Evolutionary conservation across 164 flowering plant species (phyloP), one percentile per base, ranked within the genome.

Genomic region (Tetrastigma voinierianum): DNA sequence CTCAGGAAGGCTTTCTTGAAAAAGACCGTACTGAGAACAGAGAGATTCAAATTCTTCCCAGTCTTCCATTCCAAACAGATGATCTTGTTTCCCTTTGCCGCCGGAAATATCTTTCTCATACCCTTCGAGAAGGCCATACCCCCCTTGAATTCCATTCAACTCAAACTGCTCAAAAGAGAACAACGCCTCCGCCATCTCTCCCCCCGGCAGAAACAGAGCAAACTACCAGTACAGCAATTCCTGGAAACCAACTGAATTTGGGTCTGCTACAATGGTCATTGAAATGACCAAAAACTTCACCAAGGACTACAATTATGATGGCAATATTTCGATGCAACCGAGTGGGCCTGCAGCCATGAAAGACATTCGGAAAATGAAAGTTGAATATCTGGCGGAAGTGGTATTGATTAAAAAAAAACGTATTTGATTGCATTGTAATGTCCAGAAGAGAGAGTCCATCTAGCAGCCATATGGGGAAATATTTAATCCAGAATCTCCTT

Each of bases 141-240:
- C 5, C 1, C 40, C 69, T 20, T 70, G 71, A 55, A 55, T 17
- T 66, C 59, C 74, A 19, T 17, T 32, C 24, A 60, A 67, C 53
- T 62, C 57, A 13, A 67, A 67, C 2, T 53, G 58, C 3, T 51
- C 4, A 46, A 44, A 74, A 44, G 64, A 51, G 51, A 70, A 70
- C 46, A 69, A 65, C 16, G 44, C 46, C 19, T 55, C 54, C 12
- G 61, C 66, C 69, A 73, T 74, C 6, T 43, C 49, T 10, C 21
- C 17, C n/a, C n/a, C n/a, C n/a, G n/a, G 19, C 25, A 59, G 49
- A 40, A 18, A 44, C 51, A 9, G 6, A 59, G 21, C 51, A 59
- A 45, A 4, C 19, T 6, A 4, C 2, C 46, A 13, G 11, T 17
- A 23, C 20, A 10, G 7, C 2, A 13, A 23, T 2, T 23, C 10